Base-by-base conservation (phyloP, 2,329 filamentous ascomycete genomes). In the Erysiphe neolycopersici region DNA sequence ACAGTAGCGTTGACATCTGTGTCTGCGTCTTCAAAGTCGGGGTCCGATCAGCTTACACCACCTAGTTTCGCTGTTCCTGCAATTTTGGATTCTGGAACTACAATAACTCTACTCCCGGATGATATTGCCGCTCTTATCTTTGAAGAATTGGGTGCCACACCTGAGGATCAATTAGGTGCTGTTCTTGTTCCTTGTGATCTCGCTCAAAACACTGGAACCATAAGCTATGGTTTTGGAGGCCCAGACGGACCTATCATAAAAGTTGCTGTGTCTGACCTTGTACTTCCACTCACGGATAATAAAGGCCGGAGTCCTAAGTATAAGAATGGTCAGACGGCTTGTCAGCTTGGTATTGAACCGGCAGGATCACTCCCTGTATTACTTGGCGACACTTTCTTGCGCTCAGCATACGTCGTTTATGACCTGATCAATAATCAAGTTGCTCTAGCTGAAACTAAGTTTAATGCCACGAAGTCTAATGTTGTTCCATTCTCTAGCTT, bases 51-150 rank as follows among this genome's bases (percentile, higher is more conserved):
- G 30, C 45, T 58, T 26, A 57, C 54, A 5, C 42, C 52, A 4
- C 18, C 45, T 10, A 49, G 52, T 46, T 60, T 59, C 35, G 58
- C 73, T 0, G 55, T 63, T 9, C 57, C 63, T 26, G 64, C 69
- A 29, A 64, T 74, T 42, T 64, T 79, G 22, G 75, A 79, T 58
- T 75, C 71, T 13, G 78, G 78, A 45, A 76, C 71, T 47, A 77
- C 71, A 37, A 61, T 79, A 44, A 76, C 69, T 56, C 71, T 76
- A 48, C 64, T 83, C 2, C 78, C 78, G 2, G 60, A 69, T 46
- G 53, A 61, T 30, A 57, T 79, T 46, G 66, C 71, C 46, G 48
- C 58, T 26, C 50, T 56, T 30, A 59, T 74, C 31, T 62, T 60
- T 53, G 45, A 57, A 43, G 54, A 62, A 51, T 46, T 72, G 8